Conservation (phyloP, 2,329 filamentous ascomycete genomes). For the Delphinella strobiligena region DNA sequence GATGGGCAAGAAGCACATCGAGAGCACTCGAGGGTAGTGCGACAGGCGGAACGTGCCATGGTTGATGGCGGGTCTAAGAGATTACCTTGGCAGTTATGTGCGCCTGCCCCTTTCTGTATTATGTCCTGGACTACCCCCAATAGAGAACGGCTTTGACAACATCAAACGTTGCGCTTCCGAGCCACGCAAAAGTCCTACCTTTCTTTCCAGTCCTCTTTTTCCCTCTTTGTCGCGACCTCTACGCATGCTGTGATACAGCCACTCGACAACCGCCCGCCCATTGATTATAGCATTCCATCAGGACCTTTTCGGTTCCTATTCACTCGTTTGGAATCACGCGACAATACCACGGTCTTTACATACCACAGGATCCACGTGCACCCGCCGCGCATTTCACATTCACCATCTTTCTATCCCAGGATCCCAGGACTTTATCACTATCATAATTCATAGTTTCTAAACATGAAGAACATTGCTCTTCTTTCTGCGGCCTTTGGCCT, state of each 20-base stretch:
- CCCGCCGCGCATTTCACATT: too few relatives aligned
- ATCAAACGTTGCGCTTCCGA: neutral
- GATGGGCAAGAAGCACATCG: neutral
- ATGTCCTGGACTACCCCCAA: neutral
- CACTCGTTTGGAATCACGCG: neutral
- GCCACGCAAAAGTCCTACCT: neutral
- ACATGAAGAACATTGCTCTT: constrained; percentile 25
- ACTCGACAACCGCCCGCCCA: neutral
- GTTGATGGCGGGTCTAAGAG: neutral
- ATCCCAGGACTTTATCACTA: neutral
- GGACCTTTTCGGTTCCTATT: neutral
- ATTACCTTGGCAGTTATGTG: neutral
- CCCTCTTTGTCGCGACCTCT: neutral
- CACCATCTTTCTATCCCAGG: too few relatives aligned
- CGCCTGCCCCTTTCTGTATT: neutral
- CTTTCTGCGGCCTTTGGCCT: constrained; percentile 26
- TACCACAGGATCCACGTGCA: too few relatives aligned
- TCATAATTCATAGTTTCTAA: constrained; percentile 7
- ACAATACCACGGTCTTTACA: neutral
- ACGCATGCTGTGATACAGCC: neutral
- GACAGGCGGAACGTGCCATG: neutral
- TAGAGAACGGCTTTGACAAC: neutral
- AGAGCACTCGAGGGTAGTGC: neutral
- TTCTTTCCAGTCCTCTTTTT: neutral
- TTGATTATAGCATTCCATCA: neutral